phyloP scores from a whole-genome alignment of 306 rosid genomes.

The Dryas drummondii region DNA sequence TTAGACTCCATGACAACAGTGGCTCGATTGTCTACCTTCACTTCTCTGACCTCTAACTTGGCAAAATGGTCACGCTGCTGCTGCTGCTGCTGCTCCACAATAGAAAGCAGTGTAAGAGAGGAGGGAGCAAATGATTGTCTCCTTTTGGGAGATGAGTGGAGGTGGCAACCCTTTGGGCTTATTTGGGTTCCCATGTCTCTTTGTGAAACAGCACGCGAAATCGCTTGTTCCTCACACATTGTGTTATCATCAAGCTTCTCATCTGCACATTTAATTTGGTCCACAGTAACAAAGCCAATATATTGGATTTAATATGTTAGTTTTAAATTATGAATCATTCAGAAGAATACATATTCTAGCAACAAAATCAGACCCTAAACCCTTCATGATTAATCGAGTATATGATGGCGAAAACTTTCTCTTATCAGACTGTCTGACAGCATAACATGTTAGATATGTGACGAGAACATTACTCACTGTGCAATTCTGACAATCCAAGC shows the following conservation, averaged over 20 bases:
- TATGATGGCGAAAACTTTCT: no score
- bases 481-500: slow-evolving; percentile 50
- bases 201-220: slow-evolving; percentile 38
- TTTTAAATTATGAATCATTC: neutral
- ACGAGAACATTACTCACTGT: slow-evolving; percentile 20
- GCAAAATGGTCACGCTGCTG: slow-evolving; percentile 34
- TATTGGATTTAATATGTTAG: neutral
- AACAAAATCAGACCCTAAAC: neutral
- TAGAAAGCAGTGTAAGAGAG: slow-evolving; percentile 35
- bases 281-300: neutral
- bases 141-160: slow-evolving; percentile 32
- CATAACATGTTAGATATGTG: neutral
- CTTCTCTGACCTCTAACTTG: slow-evolving; percentile 70
- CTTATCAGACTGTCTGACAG: neutral
- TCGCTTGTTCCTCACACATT: slow-evolving; percentile 29
- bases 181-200: slow-evolving; percentile 76
- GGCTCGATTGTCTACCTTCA: slow-evolving; percentile 68
- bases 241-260: slow-evolving; percentile 35
- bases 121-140: slow-evolving; percentile 35
- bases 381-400: neutral
- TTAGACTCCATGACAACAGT: slow-evolving; percentile 42
- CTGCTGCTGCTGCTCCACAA: slow-evolving; percentile 39
- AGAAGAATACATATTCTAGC: neutral
- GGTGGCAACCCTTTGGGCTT: slow-evolving; percentile 44
- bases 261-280: slow-evolving; percentile 35